A percentile compares a stretch with the other conserved stretches of the same genome.
Evolutionary conservation across 2,329 filamentous ascomycete genomes (phyloP).

Genomic region (Trichoderma sp.): DNA sequence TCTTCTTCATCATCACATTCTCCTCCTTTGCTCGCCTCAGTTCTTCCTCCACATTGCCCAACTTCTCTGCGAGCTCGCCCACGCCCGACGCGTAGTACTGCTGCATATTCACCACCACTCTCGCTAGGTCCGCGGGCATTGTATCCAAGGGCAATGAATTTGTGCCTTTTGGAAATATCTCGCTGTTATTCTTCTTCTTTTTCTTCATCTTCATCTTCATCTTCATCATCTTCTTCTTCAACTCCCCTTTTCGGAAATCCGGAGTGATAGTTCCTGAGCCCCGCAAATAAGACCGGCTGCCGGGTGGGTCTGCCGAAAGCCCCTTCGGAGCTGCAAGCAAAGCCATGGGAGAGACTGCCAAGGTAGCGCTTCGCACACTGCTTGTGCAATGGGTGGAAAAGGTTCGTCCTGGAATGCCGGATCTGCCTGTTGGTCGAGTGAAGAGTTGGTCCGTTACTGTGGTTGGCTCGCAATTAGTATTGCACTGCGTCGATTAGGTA

Average conservation of each 20-base stretch:
- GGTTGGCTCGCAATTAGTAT: background rate
- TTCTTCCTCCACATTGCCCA: constrained; percentile 12
- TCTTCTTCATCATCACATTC: constrained; percentile 28
- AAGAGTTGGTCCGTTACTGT: background rate
- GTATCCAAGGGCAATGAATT: background rate
- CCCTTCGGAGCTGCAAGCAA: background rate
- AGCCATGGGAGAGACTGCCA: background rate
- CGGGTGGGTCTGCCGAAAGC: background rate
- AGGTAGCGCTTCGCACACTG: background rate
- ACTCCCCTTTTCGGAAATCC: background rate
- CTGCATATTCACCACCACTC: constrained; percentile 33
- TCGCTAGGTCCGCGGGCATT: constrained; percentile 28
- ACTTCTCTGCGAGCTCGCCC: constrained; percentile 27
- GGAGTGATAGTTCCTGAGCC: background rate
- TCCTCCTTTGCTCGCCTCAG: constrained; percentile 14
- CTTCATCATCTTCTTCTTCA: background rate
- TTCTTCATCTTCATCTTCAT: background rate
- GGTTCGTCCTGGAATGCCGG: background rate
- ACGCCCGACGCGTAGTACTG: constrained; percentile 33
- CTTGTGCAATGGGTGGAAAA: background rate
- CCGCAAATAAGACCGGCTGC: background rate
- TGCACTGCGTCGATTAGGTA: background rate
- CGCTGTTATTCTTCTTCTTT: background rate
- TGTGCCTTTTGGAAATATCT: too few species aligned
- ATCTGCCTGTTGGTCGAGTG: background rate